Evolutionary conservation across 805 yeast genomes (phyloP), one percentile per base, ranked within the genome.

Genomic region (Kazachstania viticola): DNA sequence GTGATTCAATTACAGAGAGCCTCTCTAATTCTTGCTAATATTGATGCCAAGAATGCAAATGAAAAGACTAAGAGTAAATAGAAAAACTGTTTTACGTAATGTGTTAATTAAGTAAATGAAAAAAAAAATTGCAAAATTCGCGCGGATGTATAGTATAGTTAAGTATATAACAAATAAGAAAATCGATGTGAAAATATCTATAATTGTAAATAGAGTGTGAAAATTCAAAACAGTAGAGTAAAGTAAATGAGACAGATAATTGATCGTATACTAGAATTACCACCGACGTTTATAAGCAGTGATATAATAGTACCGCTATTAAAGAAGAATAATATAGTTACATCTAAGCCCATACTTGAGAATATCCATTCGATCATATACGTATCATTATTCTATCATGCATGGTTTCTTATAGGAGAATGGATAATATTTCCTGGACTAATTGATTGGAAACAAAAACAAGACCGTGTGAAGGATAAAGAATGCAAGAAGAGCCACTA

Each of bases 1-100:
- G 75, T 83, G 14, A 73, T 91, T 38, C 99, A 91, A 61, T 60
- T 91, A 70, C 68, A 73, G 35, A 75, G 80, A 46, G 99, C 98
- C 9, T 84, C 94, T 9, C 56, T 79, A 23, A 66, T 73, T 32
- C 68, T 91, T 48, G 96, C 96, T 9, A 72, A 68, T 38, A 51
- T 71, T 36, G 98, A 91, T 54, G 64, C 65, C 11, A 54, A 51
- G 16, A 56, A 54, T 14, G 54, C 62, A 27, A 48, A 42, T 30
- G 47, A 36, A 17, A 32, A 28, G 31, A 29, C 21, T 25, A 49
- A 48, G 22, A 19, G 11, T 7, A 8, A n/a, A n/a, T n/a, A n/a
- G n/a, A n/a, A n/a, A n/a, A n/a, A n/a, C n/a, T n/a, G n/a, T n/a
- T n/a, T n/a, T n/a, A n/a, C n/a, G n/a, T n/a, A n/a, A n/a, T n/a